Evolutionary conservation across 805 yeast genomes (phyloP), one percentile per base, ranked within the genome.

Genomic region (Candida wancherniae): DNA sequence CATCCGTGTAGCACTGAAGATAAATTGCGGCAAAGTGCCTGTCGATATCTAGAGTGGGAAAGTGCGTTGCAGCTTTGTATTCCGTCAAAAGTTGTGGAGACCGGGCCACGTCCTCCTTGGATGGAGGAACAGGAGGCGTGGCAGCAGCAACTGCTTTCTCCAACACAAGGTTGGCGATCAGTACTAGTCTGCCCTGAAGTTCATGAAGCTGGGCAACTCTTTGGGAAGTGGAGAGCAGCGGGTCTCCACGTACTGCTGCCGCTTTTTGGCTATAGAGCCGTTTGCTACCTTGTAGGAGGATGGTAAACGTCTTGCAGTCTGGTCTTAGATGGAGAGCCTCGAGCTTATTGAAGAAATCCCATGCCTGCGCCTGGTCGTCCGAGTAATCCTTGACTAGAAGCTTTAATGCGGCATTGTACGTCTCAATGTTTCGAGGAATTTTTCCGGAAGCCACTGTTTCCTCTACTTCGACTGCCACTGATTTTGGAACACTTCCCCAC

Each of bases 331-430:
- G 24, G 10, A 41, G 40, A 5, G 33, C 22, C 10, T 44, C 47
- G 10, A 60, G 44, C 15, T 36, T 39, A 19, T 61, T 58, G 27
- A 65, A 64, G 22, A 62, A 51, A 2, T 43, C 37, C 71, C 70
- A 65, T 1, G 66, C 64, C n/a, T 40, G 22, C 7, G 34, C 37
- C 33, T 64, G 70, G 17, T 54, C 50, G 28, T 59, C 41, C 5
- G 28, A 34, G 36, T 42, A 61, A 42, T 63, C 54, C 33, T 61
- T 63, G n/a, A 58, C 44, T 15, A 65, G 34, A 5, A 60, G 40
- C 34, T 58, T 47, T 19, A 66, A 47, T 13, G 59, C 58, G 3
- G 71, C 55, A 43, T 65, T 65, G 41, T 63, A 66, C 8, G 54
- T 55, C 21, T 56, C 57, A 10, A 53, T 43, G 6, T 42, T 43